A percentile compares a stretch with the other conserved stretches of the same genome.
These are phyloP conservation scores for Aphanomyces astaci DNA, from an alignment of 352 stramenopile genomes.

Conservation along the genomic window DNA sequence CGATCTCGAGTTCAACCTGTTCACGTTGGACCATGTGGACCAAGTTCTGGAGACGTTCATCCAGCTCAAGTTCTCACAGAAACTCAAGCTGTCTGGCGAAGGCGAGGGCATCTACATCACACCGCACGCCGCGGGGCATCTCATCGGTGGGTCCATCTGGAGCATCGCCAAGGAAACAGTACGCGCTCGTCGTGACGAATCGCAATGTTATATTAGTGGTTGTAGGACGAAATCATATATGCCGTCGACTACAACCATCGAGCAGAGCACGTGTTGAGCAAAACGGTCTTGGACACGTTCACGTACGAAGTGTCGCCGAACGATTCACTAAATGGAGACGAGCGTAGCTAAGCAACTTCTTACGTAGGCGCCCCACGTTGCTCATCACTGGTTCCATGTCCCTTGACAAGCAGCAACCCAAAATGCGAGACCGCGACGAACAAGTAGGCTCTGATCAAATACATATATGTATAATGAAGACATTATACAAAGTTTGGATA, in stretches of 20 bases:
- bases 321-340: neutral
- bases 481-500: no score
- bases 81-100: constrained; percentile 77
- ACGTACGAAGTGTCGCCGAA: constrained; percentile 51
- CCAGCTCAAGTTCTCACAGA: constrained; percentile 94
- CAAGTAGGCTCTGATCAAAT: no score
- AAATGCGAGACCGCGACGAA: constrained; percentile 83
- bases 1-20: constrained; percentile 87
- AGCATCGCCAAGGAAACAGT: constrained; percentile 92
- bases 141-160: constrained; percentile 93
- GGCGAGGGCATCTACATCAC: constrained; percentile 88
- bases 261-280: constrained; percentile 90
- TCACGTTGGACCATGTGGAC: constrained; percentile 91
- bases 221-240: constrained; percentile 89
- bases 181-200: neutral
- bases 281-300: constrained; percentile 90
- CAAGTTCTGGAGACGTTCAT: constrained; percentile 87
- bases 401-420: constrained; percentile 73
- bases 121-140: constrained; percentile 88
- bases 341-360: no score
- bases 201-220: neutral
- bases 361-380: constrained; percentile 60
- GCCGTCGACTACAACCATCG: constrained; percentile 90
- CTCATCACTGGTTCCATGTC: constrained; percentile 87
- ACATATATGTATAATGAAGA: no score